Conservation (phyloP, 164 flowering plant genomes). For the Annona squamosa region DNA sequence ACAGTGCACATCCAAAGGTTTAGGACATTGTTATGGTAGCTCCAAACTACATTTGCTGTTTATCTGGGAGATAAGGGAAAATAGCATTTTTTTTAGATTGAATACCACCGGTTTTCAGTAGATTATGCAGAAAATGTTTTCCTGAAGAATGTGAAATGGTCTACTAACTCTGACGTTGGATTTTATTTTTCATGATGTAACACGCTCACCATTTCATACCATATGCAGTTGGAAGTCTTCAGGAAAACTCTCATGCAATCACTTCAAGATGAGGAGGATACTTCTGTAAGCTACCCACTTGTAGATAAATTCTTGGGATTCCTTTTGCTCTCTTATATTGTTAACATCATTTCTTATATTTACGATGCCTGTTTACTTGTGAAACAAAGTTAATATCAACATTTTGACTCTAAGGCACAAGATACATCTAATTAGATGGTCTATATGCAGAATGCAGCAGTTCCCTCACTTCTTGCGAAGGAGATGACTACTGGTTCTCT, state of each 20-base stretch:
- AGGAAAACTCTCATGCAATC: slow-evolving; percentile 82
- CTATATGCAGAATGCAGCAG: slow-evolving; percentile 27
- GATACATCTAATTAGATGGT: not conserved
- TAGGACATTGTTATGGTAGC: not conserved
- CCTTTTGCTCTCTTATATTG: not conserved
- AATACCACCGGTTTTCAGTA: not conserved
- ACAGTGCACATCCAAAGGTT: not conserved
- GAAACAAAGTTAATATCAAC: not conserved
- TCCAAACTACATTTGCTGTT: not conserved
- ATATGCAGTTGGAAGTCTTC: slow-evolving; percentile 71
- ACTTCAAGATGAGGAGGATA: slow-evolving; percentile 77
- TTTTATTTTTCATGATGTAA: not conserved
- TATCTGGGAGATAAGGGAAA: not conserved
- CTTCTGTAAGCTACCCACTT: slow-evolving; percentile 35
- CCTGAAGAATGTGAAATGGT: not conserved
- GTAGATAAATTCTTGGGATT: not conserved
- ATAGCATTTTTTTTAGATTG: not conserved
- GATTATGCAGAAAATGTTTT: not conserved
- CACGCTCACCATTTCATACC: slow-evolving; percentile 6
- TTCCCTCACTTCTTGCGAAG: slow-evolving; percentile 27
- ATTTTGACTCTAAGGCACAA: not conserved
- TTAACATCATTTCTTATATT: no score
- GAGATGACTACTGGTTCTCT: slow-evolving; percentile 22
- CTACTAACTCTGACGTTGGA: not conserved
- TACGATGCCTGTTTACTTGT: not conserved